phyloP scores from a whole-genome alignment of 2,329 filamentous ascomycete species.

The Fusarium nodosum region DNA sequence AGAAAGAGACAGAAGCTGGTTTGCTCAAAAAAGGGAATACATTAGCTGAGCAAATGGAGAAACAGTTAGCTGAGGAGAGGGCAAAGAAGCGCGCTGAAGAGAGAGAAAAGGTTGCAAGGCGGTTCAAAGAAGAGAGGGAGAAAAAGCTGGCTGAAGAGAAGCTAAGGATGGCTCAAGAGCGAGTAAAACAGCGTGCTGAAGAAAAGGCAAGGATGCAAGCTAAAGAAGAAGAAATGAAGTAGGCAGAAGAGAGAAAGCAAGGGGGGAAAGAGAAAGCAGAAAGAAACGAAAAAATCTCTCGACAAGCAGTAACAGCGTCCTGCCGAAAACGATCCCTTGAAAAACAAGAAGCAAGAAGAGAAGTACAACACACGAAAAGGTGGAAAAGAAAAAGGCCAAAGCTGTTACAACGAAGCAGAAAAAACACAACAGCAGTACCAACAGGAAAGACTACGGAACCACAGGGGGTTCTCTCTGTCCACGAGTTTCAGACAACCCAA shows the following conservation, averaged over 20 bases:
- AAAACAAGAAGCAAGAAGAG: slow-evolving; percentile 1
- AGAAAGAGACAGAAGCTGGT: background rate
- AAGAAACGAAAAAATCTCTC: background rate
- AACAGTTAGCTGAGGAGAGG: background rate
- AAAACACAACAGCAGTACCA: too few relatives aligned
- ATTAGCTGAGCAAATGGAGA: background rate
- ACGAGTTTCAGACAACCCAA: too few relatives aligned
- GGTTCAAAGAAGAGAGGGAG: background rate
- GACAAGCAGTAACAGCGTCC: background rate
- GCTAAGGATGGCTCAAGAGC: background rate
- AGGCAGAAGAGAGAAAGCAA: background rate
- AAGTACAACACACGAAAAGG: background rate
- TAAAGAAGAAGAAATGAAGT: background rate
- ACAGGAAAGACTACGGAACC: too few relatives aligned
- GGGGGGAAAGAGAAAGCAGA: background rate
- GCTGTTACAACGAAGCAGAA: too few relatives aligned
- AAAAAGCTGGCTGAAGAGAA: slow-evolving; percentile 4
- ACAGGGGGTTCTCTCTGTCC: too few relatives aligned
- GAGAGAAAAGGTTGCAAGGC: slow-evolving; percentile 6
- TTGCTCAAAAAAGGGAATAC: background rate
- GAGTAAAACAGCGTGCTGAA: background rate
- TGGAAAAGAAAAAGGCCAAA: background rate
- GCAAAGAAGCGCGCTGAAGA: slow-evolving; percentile 1
- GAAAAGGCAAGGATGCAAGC: background rate
- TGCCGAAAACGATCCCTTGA: background rate